Evolutionary conservation across 1,139 yeast genomes (phyloP), one percentile per base, ranked within the genome.

Genomic region (Yamadazyma dushanensis): DNA sequence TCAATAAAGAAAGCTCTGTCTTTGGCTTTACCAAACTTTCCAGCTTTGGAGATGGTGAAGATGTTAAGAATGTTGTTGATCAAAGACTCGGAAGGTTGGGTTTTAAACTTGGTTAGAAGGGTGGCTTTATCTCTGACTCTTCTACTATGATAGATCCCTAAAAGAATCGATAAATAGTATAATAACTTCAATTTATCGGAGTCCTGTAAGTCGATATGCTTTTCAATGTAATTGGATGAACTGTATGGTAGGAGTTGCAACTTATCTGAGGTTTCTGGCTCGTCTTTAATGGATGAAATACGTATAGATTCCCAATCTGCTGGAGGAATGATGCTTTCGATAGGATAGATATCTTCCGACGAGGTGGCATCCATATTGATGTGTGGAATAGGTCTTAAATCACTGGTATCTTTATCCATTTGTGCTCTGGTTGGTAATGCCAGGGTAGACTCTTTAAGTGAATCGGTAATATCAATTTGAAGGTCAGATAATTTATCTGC

Each of bases 381-480:
- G 17, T 69, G 61, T 6, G 98, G 98, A 13, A 90, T 85, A 15
- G 96, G 95, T 57, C 97, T 77, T 40, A 83, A 88, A 23, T 68
- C 65, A 20, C 76, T 70, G 30, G 78, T 77, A 20, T 68, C 66
- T 32, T 72, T 69, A 26, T 73, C 74, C 57, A 77, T 66, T 53
- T 80, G 75, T 37, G 73, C 73, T 54, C 77, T 75, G 2, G 90
- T 66, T 29, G 97, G 97, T 49, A 90, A 70, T 40, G 74, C 78
- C 34, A 70, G 73, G 3, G 97, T 87, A 28, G 82, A 73, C 23
- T 74, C 71, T 56, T 78, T 78, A 44, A 94, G 92, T 22, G 82
- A 73, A 51, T 86, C 96, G 37, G 89, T 79, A 51, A 92, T 89
- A 50, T 87, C 95, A 45, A 78, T 60, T 56, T 90, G 92, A 36